Conservation (phyloP, 352 stramenopile genomes). For the Phytophthora nicotianae region DNA sequence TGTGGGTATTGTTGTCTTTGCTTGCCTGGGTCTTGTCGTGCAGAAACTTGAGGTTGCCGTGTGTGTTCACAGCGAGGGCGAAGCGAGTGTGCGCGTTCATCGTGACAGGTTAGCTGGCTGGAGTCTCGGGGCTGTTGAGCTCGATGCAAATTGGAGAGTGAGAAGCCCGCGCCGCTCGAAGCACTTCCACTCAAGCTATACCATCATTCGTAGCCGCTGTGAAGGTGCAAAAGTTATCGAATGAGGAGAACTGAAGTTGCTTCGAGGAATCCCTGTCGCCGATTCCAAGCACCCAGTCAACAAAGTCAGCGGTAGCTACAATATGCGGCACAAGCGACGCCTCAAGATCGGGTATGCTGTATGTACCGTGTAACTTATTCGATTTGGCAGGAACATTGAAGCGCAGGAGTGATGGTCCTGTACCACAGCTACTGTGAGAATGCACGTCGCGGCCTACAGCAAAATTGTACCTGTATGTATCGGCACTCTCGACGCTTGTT, state of each 20-base stretch:
- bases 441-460: too few species aligned
- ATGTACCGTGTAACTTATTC: too few species aligned
- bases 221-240: neutral
- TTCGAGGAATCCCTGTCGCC: neutral
- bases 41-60: slow-evolving; percentile 25
- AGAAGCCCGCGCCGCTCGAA: neutral
- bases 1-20: neutral
- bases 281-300: neutral
- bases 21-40: slow-evolving; percentile 16
- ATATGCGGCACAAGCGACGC: neutral
- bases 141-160: slow-evolving; percentile 28
- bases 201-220: slow-evolving; percentile 2
- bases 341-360: neutral
- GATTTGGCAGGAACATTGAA: too few species aligned
- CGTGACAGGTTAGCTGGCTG: slow-evolving; percentile 1
- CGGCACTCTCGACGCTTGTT: too few species aligned
- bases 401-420: slow-evolving; percentile 9
- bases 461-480: too few species aligned
- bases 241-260: slow-evolving; percentile 13
- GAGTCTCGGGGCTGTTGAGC: neutral
- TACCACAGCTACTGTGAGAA: too few species aligned
- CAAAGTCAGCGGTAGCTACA: neutral
- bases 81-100: slow-evolving; percentile 31
- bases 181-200: neutral
- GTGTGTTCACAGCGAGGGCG: slow-evolving; percentile 29